Conservation (phyloP, 495 filamentous ascomycete species). For the Podospora anserina region DNA sequence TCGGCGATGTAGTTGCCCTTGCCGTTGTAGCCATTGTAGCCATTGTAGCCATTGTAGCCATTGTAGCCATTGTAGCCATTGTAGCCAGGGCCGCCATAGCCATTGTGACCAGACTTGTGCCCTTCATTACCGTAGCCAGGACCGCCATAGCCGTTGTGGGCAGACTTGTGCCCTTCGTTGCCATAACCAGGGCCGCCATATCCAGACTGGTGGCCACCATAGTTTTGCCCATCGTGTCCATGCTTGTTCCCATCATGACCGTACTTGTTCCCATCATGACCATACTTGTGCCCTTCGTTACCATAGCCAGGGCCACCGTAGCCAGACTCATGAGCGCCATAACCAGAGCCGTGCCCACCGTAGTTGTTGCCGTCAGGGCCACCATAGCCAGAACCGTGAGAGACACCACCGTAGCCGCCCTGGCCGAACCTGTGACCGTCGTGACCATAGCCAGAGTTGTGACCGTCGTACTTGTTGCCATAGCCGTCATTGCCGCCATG, state of each 20-base stretch:
- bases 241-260: too few relatives aligned
- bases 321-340: not conserved
- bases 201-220: too few relatives aligned
- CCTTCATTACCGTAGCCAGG: not conserved
- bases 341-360: not conserved
- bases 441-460: conserved; percentile 10
- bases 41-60: conserved; percentile 5
- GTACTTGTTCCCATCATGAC: too few relatives aligned
- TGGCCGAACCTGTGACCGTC: not conserved
- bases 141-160: not conserved
- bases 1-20: conserved; percentile 5
- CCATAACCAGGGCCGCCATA: too few relatives aligned
- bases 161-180: too few relatives aligned
- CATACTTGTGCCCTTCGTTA: conserved; percentile 6
- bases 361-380: too few relatives aligned
- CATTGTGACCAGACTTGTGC: not conserved
- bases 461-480: not conserved
- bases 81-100: conserved; percentile 5
- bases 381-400: not conserved
- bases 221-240: too few relatives aligned
- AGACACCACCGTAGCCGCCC: not conserved
- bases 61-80: not conserved
- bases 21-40: not conserved
- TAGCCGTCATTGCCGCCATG: conserved; percentile 1
- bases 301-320: conserved; percentile 7